Conservation (phyloP, 2,329 filamentous ascomycete species). For the Ophiocordyceps camponoti-rufipedis region DNA sequence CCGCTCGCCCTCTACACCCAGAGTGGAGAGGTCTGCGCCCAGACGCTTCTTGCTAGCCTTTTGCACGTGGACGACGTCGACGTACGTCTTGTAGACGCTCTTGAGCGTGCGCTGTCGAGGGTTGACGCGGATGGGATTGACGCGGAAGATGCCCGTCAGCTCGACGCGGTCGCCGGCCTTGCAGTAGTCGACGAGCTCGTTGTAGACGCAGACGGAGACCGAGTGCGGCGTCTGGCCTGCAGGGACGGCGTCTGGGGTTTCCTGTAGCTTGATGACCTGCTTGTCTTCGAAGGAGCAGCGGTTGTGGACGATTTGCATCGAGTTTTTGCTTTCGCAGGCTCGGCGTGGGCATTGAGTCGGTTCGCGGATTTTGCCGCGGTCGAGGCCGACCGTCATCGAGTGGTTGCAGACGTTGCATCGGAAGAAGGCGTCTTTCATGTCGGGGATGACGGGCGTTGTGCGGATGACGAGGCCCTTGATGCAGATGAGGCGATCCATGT, state of each 20-base stretch:
- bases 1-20: slow-evolving; percentile 65
- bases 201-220: slow-evolving; percentile 88
- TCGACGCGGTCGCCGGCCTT: slow-evolving; percentile 94
- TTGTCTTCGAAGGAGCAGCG: slow-evolving; percentile 90
- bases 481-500: slow-evolving; percentile 90
- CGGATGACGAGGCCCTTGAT: slow-evolving; percentile 95
- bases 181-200: slow-evolving; percentile 93
- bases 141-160: slow-evolving; percentile 92
- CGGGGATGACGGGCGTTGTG: slow-evolving; percentile 87
- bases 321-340: slow-evolving; percentile 71
- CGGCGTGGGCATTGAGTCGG: slow-evolving; percentile 76
- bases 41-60: slow-evolving; percentile 92
- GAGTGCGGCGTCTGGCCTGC: slow-evolving; percentile 95
- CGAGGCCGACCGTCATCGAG: slow-evolving; percentile 76
- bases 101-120: slow-evolving; percentile 84
- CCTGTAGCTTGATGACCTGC: slow-evolving; percentile 95
- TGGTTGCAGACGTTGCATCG: slow-evolving; percentile 87
- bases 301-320: slow-evolving; percentile 97
- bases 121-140: slow-evolving; percentile 84
- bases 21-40: slow-evolving; percentile 76
- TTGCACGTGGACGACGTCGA: slow-evolving; percentile 88
- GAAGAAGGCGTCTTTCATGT: slow-evolving; percentile 99
- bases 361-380: slow-evolving; percentile 90
- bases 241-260: slow-evolving; percentile 87
- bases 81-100: slow-evolving; percentile 93